These are phyloP conservation scores for Styphnolobium japonicum DNA, from an alignment of 306 rosid species.

Conservation along the genomic window DNA sequence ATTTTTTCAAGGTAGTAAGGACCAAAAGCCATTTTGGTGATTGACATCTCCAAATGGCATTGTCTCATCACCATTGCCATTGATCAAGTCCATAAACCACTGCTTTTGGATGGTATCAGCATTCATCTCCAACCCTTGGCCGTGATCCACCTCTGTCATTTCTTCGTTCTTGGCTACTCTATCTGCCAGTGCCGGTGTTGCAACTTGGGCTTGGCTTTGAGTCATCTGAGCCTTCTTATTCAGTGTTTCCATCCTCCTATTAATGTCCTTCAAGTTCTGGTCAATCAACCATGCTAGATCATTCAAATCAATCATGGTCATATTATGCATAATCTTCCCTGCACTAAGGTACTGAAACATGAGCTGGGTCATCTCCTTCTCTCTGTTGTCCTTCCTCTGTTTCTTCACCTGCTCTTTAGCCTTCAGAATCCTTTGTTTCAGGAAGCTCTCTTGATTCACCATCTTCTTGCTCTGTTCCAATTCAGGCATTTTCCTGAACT, in stretches of 20 bases:
- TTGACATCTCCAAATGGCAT: constrained; percentile 7
- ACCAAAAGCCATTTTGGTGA: constrained; percentile 14
- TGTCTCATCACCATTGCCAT: constrained; percentile 1
- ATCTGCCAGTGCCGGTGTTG: background rate
- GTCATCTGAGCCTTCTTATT: background rate
- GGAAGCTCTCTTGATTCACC: constrained; percentile 32
- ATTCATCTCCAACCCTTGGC: background rate
- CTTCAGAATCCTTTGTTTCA: constrained; percentile 18
- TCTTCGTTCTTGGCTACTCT: background rate
- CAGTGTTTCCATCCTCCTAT: constrained; percentile 1
- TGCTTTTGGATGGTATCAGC: background rate
- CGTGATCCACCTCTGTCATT: background rate
- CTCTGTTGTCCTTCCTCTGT: constrained; percentile 3
- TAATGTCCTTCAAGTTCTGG: constrained; percentile 6
- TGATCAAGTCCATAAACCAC: background rate
- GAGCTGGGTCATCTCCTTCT: constrained; percentile 16
- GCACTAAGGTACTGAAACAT: constrained; percentile 21
- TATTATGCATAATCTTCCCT: background rate
- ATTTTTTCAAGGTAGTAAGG: background rate
- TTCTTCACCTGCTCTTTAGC: constrained; percentile 15
- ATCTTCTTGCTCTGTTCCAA: constrained; percentile 30
- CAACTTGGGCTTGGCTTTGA: background rate
- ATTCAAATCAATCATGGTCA: constrained; percentile 12
- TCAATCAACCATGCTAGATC: constrained; percentile 25
- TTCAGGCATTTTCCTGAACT: constrained; percentile 21